A percentile compares a stretch with the other conserved stretches of the same genome.
phyloP scores from a whole-genome alignment of 495 filamentous ascomycete species.

The Penicillium steckii region DNA sequence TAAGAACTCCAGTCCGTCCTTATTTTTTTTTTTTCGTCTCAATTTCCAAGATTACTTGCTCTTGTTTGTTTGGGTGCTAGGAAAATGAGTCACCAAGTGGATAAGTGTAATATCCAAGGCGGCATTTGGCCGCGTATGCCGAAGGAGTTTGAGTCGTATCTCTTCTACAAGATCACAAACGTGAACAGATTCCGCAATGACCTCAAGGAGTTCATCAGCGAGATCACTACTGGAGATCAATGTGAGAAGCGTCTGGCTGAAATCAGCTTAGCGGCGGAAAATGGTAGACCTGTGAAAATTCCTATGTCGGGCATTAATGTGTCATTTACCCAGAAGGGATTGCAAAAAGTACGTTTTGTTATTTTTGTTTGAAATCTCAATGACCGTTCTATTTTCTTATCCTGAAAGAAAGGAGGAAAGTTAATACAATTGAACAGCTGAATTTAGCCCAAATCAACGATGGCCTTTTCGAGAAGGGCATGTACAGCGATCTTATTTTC shows the following conservation, averaged over 20 bases:
- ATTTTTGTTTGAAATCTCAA: too few relatives aligned
- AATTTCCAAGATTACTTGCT: not conserved
- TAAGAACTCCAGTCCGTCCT: not conserved
- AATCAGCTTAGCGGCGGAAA: not conserved
- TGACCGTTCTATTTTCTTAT: not conserved
- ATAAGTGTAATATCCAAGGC: not conserved
- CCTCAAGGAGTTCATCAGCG: not conserved
- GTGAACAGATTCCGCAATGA: not conserved
- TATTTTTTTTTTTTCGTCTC: too few relatives aligned
- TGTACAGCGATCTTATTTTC: slow-evolving; percentile 11
- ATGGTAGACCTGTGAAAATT: not conserved
- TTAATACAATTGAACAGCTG: not conserved
- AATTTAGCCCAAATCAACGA: not conserved
- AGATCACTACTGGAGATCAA: not conserved
- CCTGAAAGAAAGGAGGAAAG: too few relatives aligned
- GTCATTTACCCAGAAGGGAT: not conserved
- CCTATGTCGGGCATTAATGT: slow-evolving; percentile 1
- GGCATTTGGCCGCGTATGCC: not conserved
- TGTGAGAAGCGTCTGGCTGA: not conserved
- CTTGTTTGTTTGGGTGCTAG: not conserved
- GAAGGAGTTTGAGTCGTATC: not conserved
- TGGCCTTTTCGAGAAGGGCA: slow-evolving; percentile 2
- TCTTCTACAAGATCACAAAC: not conserved
- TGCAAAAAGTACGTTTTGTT: not conserved
- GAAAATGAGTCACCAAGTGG: not conserved